Conservation (phyloP, 2,329 filamentous ascomycete genomes). For the Penicillium brevicompactum region DNA sequence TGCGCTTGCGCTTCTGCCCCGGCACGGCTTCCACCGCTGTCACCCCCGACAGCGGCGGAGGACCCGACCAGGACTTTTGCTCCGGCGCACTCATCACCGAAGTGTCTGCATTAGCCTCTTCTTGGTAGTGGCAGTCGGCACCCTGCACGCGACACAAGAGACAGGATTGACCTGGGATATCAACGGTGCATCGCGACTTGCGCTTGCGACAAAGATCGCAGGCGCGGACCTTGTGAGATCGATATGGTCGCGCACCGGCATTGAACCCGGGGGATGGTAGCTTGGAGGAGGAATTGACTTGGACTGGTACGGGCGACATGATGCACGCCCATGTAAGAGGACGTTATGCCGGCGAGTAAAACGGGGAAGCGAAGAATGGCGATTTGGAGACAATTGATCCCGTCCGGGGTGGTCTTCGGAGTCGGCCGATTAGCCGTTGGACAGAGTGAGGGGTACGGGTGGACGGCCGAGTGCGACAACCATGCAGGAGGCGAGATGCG, state of each 20-base stretch:
- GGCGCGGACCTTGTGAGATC: conserved; percentile 63
- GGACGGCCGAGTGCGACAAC: conserved; percentile 18
- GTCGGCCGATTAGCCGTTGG: conserved; percentile 24
- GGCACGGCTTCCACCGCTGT: conserved; percentile 25
- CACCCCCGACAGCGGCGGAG: conserved; percentile 9
- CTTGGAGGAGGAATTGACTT: conserved; percentile 35
- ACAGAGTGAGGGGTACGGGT: conserved; percentile 24
- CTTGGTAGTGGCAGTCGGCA: conserved; percentile 59
- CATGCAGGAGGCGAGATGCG: conserved; percentile 6
- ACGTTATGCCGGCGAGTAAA: conserved; percentile 6
- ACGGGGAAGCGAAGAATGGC: conserved; percentile 3
- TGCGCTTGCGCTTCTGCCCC: conserved; percentile 42
- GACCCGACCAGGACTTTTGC: conserved; percentile 31
- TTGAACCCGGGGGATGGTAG: conserved; percentile 40
- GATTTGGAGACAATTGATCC: conserved; percentile 17
- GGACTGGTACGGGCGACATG: conserved; percentile 36
- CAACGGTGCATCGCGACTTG: conserved; percentile 64
- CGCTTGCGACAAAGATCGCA: conserved; percentile 62
- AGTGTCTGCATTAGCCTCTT: conserved; percentile 34
- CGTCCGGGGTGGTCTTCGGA: conserved; percentile 21
- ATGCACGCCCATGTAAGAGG: conserved; percentile 21
- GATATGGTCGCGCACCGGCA: conserved; percentile 56
- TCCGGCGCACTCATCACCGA: conserved; percentile 29
- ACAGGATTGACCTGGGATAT: conserved; percentile 55
- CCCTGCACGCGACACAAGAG: conserved; percentile 61